Percentiles rank a stretch among this genome's conserved stretches.
These are phyloP conservation scores for Plasmodium berghei DNA, from an alignment of 169 alveolate species.

Conservation along the genomic window DNA sequence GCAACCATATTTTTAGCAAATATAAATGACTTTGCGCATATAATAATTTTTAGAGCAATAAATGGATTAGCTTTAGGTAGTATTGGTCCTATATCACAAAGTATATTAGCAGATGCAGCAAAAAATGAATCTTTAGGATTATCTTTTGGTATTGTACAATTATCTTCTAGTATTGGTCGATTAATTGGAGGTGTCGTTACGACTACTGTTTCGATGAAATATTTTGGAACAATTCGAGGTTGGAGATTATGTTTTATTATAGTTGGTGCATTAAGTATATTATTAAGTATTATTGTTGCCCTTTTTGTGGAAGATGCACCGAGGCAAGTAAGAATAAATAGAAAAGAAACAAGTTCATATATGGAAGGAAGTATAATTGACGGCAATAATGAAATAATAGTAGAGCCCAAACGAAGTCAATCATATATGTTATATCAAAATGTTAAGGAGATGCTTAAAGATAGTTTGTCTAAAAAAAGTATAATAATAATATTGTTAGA, in stretches of 20 bases:
- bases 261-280: constrained; percentile 85
- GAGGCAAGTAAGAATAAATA: constrained; percentile 71
- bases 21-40: constrained; percentile 85
- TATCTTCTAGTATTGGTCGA: constrained; percentile 88
- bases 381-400: constrained; percentile 2
- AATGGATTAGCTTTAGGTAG: constrained; percentile 90
- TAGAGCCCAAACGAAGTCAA: constrained; percentile 7
- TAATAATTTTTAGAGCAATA: constrained; percentile 85
- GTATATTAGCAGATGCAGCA: constrained; percentile 88
- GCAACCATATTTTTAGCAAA: constrained; percentile 87
- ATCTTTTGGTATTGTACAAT: constrained; percentile 89
- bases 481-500: constrained; percentile 77
- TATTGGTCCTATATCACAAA: constrained; percentile 89
- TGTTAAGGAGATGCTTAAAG: constrained; percentile 32
- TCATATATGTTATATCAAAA: constrained; percentile 67
- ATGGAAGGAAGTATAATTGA: constrained; percentile 3
- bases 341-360: constrained; percentile 27
- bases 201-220: constrained; percentile 86
- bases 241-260: constrained; percentile 89
- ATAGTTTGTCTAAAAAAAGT: constrained; percentile 72
- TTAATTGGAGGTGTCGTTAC: constrained; percentile 90
- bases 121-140: constrained; percentile 82
- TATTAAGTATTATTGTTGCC: constrained; percentile 84
- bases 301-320: constrained; percentile 87
- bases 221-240: constrained; percentile 84